Conservation (phyloP, 371 early-diverging fungal species). For the Mycotypha africana region DNA sequence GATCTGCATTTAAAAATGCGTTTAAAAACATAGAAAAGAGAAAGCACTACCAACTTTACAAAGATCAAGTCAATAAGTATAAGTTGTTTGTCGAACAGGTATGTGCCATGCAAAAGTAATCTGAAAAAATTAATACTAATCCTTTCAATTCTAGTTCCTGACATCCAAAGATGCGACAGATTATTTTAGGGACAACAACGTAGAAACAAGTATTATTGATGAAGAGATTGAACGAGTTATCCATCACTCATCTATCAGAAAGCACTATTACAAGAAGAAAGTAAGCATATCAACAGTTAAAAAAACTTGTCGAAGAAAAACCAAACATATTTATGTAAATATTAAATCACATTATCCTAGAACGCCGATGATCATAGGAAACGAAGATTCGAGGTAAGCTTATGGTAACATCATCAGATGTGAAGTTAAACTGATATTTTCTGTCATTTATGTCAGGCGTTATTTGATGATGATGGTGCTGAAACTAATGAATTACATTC, state of each 20-base stretch:
- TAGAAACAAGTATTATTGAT: constrained; percentile 1
- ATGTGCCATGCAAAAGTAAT: constrained; percentile 1
- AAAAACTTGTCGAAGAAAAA: constrained; percentile 1
- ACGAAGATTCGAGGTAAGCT: constrained; percentile 1
- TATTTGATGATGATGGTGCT: background rate
- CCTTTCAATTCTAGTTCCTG: constrained; percentile 1
- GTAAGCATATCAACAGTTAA: constrained; percentile 1
- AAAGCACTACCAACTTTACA: no score
- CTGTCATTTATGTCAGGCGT: constrained; percentile 2
- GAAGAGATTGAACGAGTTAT: constrained; percentile 1
- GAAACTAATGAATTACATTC: constrained; percentile 1
- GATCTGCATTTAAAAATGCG: no score
- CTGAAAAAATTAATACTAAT: background rate
- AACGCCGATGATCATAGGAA: background rate
- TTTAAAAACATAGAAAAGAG: no score
- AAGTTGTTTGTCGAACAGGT: constrained; percentile 1
- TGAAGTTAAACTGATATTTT: constrained; percentile 1
- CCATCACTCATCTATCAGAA: constrained; percentile 1
- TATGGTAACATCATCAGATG: constrained; percentile 1
- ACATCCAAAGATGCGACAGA: constrained; percentile 2
- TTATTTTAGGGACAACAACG: constrained; percentile 1
- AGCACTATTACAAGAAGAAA: background rate
- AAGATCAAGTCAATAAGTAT: no score
- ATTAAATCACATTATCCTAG: background rate
- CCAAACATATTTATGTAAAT: constrained; percentile 2